phyloP scores from a whole-genome alignment of 768 basidiomycete species.

The Chalciporus chontae region DNA sequence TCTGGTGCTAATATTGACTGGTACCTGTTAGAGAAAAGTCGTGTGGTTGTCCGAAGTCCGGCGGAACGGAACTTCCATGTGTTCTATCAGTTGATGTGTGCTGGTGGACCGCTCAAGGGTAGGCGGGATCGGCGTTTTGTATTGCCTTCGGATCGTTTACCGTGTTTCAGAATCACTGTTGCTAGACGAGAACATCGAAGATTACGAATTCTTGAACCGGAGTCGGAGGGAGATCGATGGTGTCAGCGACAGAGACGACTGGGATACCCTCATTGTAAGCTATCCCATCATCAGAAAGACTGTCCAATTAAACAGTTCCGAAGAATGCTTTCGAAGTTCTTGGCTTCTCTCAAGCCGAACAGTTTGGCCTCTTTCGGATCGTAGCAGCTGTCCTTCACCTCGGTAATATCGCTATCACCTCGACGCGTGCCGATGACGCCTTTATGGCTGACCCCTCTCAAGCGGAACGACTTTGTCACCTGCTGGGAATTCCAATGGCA shows the following conservation, averaged over 20 bases:
- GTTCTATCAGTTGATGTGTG: constrained; percentile 90
- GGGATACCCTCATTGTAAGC: constrained; percentile 69
- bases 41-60: constrained; percentile 84
- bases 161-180: constrained; percentile 59
- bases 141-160: constrained; percentile 8
- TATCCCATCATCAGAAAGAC: neutral
- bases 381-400: constrained; percentile 93
- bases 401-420: constrained; percentile 84
- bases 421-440: constrained; percentile 77
- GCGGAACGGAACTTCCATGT: constrained; percentile 95
- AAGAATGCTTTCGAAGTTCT: constrained; percentile 85
- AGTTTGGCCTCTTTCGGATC: constrained; percentile 90
- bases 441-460: constrained; percentile 77
- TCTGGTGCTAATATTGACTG: constrained; percentile 98
- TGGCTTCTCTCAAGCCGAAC: constrained; percentile 81
- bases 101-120: constrained; percentile 71
- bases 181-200: constrained; percentile 66
- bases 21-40: constrained; percentile 97
- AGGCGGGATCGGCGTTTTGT: constrained; percentile 13
- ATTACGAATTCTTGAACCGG: constrained; percentile 90
- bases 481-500: constrained; percentile 81
- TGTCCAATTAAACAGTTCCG: constrained; percentile 4
- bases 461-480: constrained; percentile 85
- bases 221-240: constrained; percentile 92
- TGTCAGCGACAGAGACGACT: constrained; percentile 88